Conservation (phyloP, 371 early-diverging fungal genomes). For the Lichtheimia corymbifera region DNA sequence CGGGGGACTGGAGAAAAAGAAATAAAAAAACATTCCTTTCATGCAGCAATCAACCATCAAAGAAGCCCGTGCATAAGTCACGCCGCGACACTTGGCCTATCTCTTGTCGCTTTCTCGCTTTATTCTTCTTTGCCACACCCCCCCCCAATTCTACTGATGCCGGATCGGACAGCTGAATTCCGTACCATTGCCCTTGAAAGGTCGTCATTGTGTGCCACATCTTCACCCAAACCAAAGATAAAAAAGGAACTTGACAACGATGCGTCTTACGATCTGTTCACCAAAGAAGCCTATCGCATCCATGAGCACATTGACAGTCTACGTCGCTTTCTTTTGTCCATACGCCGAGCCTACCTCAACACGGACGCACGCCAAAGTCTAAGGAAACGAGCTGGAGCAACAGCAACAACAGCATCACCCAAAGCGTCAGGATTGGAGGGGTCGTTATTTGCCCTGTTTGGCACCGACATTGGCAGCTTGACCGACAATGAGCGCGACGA, state of each 20-base stretch:
- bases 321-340: conserved; percentile 39
- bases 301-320: conserved; percentile 45
- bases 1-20: not conserved
- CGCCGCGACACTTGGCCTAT: not conserved
- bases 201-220: not conserved
- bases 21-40: not conserved
- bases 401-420: not conserved
- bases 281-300: conserved; percentile 58
- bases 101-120: not conserved
- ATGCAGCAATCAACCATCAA: not conserved
- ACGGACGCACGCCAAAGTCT: conserved; percentile 21
- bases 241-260: conserved; percentile 16
- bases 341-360: conserved; percentile 50
- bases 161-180: conserved; percentile 26
- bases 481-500: conserved; percentile 59
- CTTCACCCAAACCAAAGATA: conserved; percentile 3
- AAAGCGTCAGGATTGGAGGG: conserved; percentile 7
- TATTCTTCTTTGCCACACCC: not conserved
- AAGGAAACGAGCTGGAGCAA: conserved; percentile 1
- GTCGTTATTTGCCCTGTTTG: conserved; percentile 39
- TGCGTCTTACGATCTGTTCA: conserved; percentile 36
- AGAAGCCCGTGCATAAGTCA: not conserved
- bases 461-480: conserved; percentile 28
- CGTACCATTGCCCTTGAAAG: conserved; percentile 10
- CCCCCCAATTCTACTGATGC: conserved; percentile 12